phyloP scores from a whole-genome alignment of 306 rosid genomes.

The Gillenia trifoliata region DNA sequence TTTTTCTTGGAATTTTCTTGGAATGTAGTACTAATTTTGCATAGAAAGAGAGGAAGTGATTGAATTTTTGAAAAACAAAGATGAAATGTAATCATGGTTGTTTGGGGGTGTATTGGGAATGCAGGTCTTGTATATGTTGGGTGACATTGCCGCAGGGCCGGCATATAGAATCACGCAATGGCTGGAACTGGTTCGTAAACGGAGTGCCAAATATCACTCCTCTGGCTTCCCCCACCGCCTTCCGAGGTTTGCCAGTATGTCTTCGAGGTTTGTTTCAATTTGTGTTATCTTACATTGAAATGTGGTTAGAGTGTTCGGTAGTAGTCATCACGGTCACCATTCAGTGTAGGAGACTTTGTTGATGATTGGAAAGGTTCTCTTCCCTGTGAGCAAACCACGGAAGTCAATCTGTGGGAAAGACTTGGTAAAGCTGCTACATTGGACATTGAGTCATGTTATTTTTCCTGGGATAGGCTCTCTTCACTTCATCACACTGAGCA shows the following conservation, averaged over 20 bases:
- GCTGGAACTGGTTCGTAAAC: slow-evolving; percentile 88
- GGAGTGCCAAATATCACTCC: slow-evolving; percentile 49
- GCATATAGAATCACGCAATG: slow-evolving; percentile 81
- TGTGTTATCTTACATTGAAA: not conserved
- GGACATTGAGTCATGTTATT: slow-evolving; percentile 65
- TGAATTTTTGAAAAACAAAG: not conserved
- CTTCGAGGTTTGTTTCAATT: slow-evolving; percentile 41
- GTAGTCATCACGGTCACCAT: slow-evolving; percentile 18
- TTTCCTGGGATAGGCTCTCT: slow-evolving; percentile 76
- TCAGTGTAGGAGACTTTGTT: slow-evolving; percentile 48
- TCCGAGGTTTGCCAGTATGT: slow-evolving; percentile 29
- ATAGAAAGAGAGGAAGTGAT: not conserved
- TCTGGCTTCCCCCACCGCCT: slow-evolving; percentile 69
- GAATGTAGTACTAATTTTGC: not conserved
- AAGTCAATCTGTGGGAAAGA: slow-evolving; percentile 81
- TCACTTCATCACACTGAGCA: slow-evolving; percentile 87
- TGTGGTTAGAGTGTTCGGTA: not conserved
- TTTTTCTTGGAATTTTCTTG: not conserved
- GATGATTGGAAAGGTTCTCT: slow-evolving; percentile 29
- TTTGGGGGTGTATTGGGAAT: slow-evolving; percentile 16
- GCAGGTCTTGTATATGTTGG: slow-evolving; percentile 87
- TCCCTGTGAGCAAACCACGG: slow-evolving; percentile 46
- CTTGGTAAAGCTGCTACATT: slow-evolving; percentile 77
- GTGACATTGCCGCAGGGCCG: slow-evolving; percentile 76
- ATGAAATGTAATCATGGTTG: not conserved